phyloP scores from a whole-genome alignment of 139 green algal species.

The Desmodesmus armatus region DNA sequence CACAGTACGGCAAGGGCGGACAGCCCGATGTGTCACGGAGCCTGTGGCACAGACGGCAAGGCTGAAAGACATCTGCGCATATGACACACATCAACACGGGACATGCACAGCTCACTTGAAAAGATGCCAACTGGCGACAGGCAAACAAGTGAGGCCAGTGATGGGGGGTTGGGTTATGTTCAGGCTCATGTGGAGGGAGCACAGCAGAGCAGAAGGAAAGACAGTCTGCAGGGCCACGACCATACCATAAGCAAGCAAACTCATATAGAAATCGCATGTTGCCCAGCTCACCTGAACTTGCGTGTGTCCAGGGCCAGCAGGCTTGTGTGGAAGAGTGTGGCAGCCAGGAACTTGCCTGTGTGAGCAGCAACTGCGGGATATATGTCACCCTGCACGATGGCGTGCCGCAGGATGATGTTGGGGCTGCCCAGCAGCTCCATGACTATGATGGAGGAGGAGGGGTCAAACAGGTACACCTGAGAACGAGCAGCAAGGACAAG shows the following conservation, averaged over 20 bases:
- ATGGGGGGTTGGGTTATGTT: too few relatives aligned
- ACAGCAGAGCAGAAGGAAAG: not conserved
- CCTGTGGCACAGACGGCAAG: not conserved
- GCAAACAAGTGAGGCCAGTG: too few relatives aligned
- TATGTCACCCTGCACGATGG: slow-evolving; percentile 61
- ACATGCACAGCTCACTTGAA: too few relatives aligned
- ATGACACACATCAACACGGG: not conserved
- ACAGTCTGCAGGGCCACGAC: not conserved
- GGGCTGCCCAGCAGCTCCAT: slow-evolving; percentile 94
- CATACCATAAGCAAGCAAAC: not conserved
- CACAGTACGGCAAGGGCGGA: not conserved
- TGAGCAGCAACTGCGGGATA: slow-evolving; percentile 84
- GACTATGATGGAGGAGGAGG: slow-evolving; percentile 67
- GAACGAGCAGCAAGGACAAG: not conserved
- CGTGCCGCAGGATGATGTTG: slow-evolving; percentile 85
- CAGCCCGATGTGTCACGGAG: not conserved
- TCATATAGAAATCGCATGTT: not conserved
- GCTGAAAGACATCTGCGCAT: not conserved
- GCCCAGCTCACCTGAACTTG: slow-evolving; percentile 58
- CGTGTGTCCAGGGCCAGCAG: slow-evolving; percentile 73
- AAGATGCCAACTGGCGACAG: too few relatives aligned
- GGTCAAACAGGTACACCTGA: slow-evolving; percentile 73
- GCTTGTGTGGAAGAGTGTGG: slow-evolving; percentile 91
- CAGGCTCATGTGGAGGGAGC: not conserved
- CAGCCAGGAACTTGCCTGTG: slow-evolving; percentile 80